Percentiles rank a stretch among this genome's conserved stretches.
phyloP scores from a whole-genome alignment of 805 yeast species.

The Candida ortonii region DNA sequence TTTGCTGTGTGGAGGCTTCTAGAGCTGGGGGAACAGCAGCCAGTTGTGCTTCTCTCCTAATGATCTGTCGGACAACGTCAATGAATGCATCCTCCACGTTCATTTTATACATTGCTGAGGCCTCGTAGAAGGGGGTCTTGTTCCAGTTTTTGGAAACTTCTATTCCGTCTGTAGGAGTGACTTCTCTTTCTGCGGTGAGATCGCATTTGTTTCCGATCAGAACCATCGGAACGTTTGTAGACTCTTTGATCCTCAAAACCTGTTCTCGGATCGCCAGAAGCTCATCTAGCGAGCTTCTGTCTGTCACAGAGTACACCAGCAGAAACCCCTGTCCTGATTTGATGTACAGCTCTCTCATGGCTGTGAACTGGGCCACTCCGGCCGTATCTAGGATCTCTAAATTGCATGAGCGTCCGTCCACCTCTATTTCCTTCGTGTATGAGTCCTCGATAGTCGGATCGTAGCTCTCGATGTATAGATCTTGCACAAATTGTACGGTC shows the following conservation, averaged over 20 bases:
- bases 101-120: constrained; percentile 86
- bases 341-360: constrained; percentile 87
- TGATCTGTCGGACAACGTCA: constrained; percentile 86
- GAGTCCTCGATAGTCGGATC: constrained; percentile 98
- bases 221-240: constrained; percentile 79
- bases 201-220: constrained; percentile 91
- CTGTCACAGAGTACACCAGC: constrained; percentile 58
- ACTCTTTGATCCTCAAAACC: constrained; percentile 78
- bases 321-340: constrained; percentile 79
- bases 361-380: constrained; percentile 84
- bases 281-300: constrained; percentile 68
- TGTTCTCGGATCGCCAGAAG: constrained; percentile 77
- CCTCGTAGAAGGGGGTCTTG: constrained; percentile 85
- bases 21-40: constrained; percentile 3
- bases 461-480: constrained; percentile 83
- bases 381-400: constrained; percentile 73
- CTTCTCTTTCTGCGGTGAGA: constrained; percentile 67
- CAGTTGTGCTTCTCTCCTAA: constrained; percentile 59
- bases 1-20: constrained; percentile 9
- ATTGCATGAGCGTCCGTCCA: constrained; percentile 84
- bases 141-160: constrained; percentile 85
- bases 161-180: constrained; percentile 78
- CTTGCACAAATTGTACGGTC: constrained; percentile 89
- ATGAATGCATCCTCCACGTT: constrained; percentile 89
- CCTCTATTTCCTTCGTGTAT: constrained; percentile 81